These are phyloP conservation scores for Phialophora tarda DNA, from an alignment of 2,329 filamentous ascomycete species.

Conservation along the genomic window DNA sequence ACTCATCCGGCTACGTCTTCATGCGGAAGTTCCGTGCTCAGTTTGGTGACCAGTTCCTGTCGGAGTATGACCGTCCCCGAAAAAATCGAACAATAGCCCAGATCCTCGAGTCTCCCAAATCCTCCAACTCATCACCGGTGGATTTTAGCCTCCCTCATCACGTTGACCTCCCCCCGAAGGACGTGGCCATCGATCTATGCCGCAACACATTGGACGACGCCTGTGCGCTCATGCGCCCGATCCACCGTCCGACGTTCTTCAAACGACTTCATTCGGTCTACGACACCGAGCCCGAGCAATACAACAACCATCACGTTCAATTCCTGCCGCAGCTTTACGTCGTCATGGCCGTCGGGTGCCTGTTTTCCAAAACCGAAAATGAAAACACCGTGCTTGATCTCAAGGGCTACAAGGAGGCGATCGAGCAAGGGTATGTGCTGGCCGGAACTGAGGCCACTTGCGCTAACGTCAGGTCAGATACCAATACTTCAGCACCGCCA, in stretches of 20 bases:
- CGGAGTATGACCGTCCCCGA: constrained; percentile 57
- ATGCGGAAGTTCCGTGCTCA: constrained; percentile 85
- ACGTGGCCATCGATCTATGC: constrained; percentile 63
- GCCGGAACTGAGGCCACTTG: background rate
- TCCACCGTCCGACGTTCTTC: constrained; percentile 83
- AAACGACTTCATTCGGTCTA: constrained; percentile 78
- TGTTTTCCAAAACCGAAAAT: constrained; percentile 66
- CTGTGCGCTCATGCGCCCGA: constrained; percentile 69
- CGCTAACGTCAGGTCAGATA: constrained; percentile 55
- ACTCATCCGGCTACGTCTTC: constrained; percentile 90
- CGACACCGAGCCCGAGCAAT: constrained; percentile 66
- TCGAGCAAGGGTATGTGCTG: constrained; percentile 60
- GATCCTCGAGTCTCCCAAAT: constrained; percentile 72
- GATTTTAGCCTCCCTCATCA: constrained; percentile 60
- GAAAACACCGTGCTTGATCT: constrained; percentile 56
- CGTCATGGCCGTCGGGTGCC: constrained; percentile 72
- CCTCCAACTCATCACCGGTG: constrained; percentile 65
- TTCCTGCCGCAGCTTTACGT: constrained; percentile 75
- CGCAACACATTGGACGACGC: constrained; percentile 67
- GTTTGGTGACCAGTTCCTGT: constrained; percentile 74
- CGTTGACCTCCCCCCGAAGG: constrained; percentile 69
- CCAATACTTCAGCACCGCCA: constrained; percentile 74
- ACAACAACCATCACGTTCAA: constrained; percentile 67
- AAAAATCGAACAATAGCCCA: constrained; percentile 59
- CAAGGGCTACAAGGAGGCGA: constrained; percentile 56